A percentile compares a stretch with the other conserved stretches of the same genome.
Conservation (phyloP, 2,329 filamentous ascomycete species). For the Podosphaera xanthii region DNA sequence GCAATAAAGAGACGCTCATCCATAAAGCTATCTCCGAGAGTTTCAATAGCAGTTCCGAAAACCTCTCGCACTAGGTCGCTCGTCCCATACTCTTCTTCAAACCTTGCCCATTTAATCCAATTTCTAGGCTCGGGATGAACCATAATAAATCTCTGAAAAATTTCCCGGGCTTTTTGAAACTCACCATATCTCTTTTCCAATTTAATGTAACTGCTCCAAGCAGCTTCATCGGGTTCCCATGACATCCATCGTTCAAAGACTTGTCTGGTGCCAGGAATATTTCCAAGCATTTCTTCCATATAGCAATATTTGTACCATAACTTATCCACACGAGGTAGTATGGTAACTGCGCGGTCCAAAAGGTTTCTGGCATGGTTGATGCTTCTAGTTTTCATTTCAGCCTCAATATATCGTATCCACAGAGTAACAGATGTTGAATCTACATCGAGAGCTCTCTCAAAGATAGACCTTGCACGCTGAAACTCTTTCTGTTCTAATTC, state of each 20-base stretch:
- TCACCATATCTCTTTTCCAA: slow-evolving; percentile 89
- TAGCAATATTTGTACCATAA: slow-evolving; percentile 99
- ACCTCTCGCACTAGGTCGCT: slow-evolving; percentile 82
- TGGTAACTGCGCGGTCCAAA: slow-evolving; percentile 81
- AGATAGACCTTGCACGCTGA: slow-evolving; percentile 71
- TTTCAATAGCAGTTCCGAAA: slow-evolving; percentile 70
- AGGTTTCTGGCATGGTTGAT: slow-evolving; percentile 94
- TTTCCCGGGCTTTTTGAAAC: slow-evolving; percentile 68
- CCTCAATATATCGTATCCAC: slow-evolving; percentile 86
- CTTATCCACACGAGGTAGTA: slow-evolving; percentile 79
- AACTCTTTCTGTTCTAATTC: slow-evolving; percentile 97
- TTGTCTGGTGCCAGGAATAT: slow-evolving; percentile 74
- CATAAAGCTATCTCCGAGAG: slow-evolving; percentile 80
- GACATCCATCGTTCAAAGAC: slow-evolving; percentile 97
- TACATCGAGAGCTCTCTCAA: slow-evolving; percentile 83
- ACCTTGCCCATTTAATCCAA: slow-evolving; percentile 97
- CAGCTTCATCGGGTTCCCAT: slow-evolving; percentile 90
- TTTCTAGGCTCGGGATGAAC: slow-evolving; percentile 88
- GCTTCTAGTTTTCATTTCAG: slow-evolving; percentile 85
- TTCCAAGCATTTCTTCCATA: slow-evolving; percentile 94
- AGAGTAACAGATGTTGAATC: slow-evolving; percentile 67
- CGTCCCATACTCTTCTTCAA: slow-evolving; percentile 88
- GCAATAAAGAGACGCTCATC: slow-evolving; percentile 90
- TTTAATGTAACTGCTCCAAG: slow-evolving; percentile 93
- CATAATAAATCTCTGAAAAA: slow-evolving; percentile 75